These are phyloP conservation scores for Xylaria flabelliformis DNA, from an alignment of 495 filamentous ascomycete genomes.

Conservation along the genomic window DNA sequence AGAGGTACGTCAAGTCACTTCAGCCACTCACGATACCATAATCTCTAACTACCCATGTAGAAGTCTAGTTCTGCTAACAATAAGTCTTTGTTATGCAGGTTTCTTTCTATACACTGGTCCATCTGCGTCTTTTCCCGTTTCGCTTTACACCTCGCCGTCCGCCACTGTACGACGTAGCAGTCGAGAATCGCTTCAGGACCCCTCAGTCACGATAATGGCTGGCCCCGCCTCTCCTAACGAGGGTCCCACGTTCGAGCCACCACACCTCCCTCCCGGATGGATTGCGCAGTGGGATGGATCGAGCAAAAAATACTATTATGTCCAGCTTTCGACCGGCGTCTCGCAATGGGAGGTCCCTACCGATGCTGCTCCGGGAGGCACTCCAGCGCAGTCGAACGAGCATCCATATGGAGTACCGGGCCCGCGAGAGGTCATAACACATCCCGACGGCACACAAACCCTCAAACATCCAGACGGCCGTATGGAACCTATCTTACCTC, in stretches of 20 bases:
- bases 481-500: slow-evolving; percentile 53
- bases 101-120: background rate
- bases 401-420: slow-evolving; percentile 60
- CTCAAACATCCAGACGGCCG: slow-evolving; percentile 56
- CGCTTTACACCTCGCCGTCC: background rate
- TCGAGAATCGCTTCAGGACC: slow-evolving; percentile 20
- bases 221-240: slow-evolving; percentile 64
- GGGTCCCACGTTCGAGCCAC: slow-evolving; percentile 74
- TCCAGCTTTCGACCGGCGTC: slow-evolving; percentile 74
- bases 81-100: slow-evolving; percentile 10
- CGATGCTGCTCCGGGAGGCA: slow-evolving; percentile 62
- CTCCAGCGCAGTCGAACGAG: slow-evolving; percentile 53
- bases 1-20: slow-evolving; percentile 20
- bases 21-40: slow-evolving; percentile 14
- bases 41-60: background rate
- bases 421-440: slow-evolving; percentile 55
- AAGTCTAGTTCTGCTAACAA: slow-evolving; percentile 18
- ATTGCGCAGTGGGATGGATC: slow-evolving; percentile 83
- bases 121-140: background rate
- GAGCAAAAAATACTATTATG: slow-evolving; percentile 79
- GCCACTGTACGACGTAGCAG: background rate
- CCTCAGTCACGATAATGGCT: slow-evolving; percentile 50
- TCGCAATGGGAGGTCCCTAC: slow-evolving; percentile 83
- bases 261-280: slow-evolving; percentile 75
- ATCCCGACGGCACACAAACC: slow-evolving; percentile 59